phyloP scores from a whole-genome alignment of 495 filamentous ascomycete species.

The Hyaloscypha hepaticicola region DNA sequence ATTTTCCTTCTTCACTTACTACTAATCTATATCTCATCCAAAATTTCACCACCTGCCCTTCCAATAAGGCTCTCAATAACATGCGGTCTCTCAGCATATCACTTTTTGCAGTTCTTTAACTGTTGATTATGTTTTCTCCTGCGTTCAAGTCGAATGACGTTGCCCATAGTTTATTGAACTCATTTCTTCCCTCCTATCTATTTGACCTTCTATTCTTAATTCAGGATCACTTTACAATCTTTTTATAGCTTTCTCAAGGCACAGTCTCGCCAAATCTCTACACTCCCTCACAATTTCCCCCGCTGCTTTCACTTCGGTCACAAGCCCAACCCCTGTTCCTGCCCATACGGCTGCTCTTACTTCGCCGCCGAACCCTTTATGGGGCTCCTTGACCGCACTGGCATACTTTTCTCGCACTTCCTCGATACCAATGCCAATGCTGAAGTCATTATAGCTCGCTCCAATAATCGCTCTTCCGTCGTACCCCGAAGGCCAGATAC shows the following conservation, averaged over 20 bases:
- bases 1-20: no score
- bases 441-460: constrained; percentile 55
- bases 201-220: no score
- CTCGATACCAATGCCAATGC: constrained; percentile 51
- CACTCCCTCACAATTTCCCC: constrained; percentile 60
- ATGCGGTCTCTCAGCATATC: no score
- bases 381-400: constrained; percentile 40
- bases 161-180: no score
- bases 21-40: no score
- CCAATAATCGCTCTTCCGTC: constrained; percentile 62
- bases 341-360: constrained; percentile 69
- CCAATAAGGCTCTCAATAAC: no score
- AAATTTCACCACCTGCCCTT: no score
- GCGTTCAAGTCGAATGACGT: no score
- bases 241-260: neutral
- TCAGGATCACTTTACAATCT: neutral
- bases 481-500: constrained; percentile 63
- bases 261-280: neutral
- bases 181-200: no score
- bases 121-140: no score
- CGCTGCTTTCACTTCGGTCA: constrained; percentile 64
- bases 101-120: no score
- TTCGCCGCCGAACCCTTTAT: constrained; percentile 57
- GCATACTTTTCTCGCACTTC: constrained; percentile 59
- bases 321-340: constrained; percentile 55